Evolutionary conservation across 2,329 filamentous ascomycete species (phyloP).

Genomic region (Annulohypoxylon truncatum): DNA sequence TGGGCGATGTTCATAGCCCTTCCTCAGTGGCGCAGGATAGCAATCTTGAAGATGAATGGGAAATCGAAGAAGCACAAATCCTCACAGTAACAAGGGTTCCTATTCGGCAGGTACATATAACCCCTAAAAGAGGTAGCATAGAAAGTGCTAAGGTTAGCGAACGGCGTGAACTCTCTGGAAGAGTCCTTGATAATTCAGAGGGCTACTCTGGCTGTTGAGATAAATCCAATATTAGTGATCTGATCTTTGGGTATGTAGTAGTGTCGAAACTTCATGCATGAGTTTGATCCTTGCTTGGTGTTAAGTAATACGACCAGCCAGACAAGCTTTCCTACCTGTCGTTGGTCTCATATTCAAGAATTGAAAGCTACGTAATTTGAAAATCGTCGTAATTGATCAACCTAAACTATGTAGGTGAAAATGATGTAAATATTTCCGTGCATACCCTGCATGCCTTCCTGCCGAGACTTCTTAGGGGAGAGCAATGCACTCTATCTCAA

Average conservation of each 20-base stretch:
- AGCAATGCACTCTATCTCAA: slow-evolving; percentile 92
- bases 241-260: not conserved
- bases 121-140: not conserved
- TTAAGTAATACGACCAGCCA: not conserved
- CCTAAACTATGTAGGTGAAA: slow-evolving; percentile 5
- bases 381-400: slow-evolving; percentile 1
- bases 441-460: not conserved
- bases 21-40: not conserved
- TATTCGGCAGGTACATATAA: slow-evolving; percentile 23
- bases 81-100: slow-evolving; percentile 32
- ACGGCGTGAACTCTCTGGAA: not conserved
- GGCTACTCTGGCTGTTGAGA: not conserved
- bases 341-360: not conserved
- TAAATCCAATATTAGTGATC: not conserved
- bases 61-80: slow-evolving; percentile 27
- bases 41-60: slow-evolving; percentile 13
- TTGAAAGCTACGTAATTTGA: not conserved
- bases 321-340: not conserved
- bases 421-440: slow-evolving; percentile 15
- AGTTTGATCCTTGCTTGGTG: not conserved
- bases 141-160: not conserved
- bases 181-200: not conserved
- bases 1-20: slow-evolving; percentile 3
- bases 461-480: slow-evolving; percentile 56
- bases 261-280: not conserved